Conservation (phyloP, 1,284 basidiomycete genomes). For the Austropuccinia psidii region DNA sequence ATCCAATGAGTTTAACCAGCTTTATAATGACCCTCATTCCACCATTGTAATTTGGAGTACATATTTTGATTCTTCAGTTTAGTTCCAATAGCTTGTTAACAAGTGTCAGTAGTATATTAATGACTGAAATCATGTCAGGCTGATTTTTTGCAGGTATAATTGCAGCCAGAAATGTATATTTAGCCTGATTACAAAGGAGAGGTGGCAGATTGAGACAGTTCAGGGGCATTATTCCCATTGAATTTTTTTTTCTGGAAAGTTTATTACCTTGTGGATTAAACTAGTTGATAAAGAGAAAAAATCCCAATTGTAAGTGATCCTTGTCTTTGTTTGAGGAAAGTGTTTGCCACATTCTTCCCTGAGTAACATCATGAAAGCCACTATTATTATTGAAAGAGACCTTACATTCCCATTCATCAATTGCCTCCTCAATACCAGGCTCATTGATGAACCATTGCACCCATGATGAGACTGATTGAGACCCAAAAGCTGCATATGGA, state of each 20-base stretch:
- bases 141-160: not conserved
- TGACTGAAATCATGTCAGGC: not conserved
- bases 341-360: no score
- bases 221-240: not conserved
- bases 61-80: no score
- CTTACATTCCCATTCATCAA: not conserved
- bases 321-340: no score
- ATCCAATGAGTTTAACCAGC: not conserved
- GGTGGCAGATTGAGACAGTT: slow-evolving; percentile 1
- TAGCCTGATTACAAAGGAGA: not conserved
- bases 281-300: not conserved
- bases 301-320: no score
- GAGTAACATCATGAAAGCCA: no score
- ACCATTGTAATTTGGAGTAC: not conserved
- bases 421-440: not conserved
- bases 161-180: not conserved
- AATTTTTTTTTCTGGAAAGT: not conserved
- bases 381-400: no score
- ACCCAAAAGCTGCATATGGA: not conserved
- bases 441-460: no score
- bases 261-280: not conserved
- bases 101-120: not conserved
- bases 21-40: not conserved
- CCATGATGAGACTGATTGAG: not conserved
- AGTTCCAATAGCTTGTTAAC: no score